phyloP scores from a whole-genome alignment of 805 yeast species.

The Monosporozyma servazzii region DNA sequence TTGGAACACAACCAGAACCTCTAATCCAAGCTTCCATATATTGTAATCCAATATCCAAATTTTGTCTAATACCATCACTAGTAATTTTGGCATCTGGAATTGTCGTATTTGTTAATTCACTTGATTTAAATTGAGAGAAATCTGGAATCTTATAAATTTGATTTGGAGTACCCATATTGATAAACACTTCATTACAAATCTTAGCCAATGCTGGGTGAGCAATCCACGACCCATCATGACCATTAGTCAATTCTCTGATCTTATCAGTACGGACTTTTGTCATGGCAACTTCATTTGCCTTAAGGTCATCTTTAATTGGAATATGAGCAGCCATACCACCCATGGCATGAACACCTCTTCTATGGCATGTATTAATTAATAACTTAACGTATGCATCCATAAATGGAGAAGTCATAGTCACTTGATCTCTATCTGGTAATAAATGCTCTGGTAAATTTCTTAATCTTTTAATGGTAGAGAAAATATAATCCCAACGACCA shows the following conservation, averaged over 20 bases:
- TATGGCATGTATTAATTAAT: constrained; percentile 64
- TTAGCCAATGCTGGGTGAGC: constrained; percentile 79
- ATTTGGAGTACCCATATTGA: constrained; percentile 76
- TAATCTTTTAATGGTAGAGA: constrained; percentile 67
- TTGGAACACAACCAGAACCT: constrained; percentile 79
- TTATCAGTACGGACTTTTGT: constrained; percentile 67
- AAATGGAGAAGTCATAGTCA: constrained; percentile 73
- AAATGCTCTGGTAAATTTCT: constrained; percentile 59
- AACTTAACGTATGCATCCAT: constrained; percentile 71
- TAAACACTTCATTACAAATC: constrained; percentile 62
- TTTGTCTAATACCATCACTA: constrained; percentile 59
- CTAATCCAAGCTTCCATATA: constrained; percentile 84
- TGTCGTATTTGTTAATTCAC: constrained; percentile 53
- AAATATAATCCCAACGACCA: constrained; percentile 87
- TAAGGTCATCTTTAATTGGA: constrained; percentile 65
- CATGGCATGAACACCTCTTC: constrained; percentile 76
- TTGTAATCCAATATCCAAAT: constrained; percentile 65
- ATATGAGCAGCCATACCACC: constrained; percentile 90
- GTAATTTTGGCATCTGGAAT: constrained; percentile 59
- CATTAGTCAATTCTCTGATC: constrained; percentile 64
- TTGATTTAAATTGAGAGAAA: constrained; percentile 25
- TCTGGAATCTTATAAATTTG: constrained; percentile 49
- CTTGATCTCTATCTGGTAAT: constrained; percentile 71
- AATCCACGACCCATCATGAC: constrained; percentile 86
- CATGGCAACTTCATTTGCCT: constrained; percentile 57